Conservation (phyloP, 2,329 filamentous ascomycete genomes). For the Xylaria sp. region DNA sequence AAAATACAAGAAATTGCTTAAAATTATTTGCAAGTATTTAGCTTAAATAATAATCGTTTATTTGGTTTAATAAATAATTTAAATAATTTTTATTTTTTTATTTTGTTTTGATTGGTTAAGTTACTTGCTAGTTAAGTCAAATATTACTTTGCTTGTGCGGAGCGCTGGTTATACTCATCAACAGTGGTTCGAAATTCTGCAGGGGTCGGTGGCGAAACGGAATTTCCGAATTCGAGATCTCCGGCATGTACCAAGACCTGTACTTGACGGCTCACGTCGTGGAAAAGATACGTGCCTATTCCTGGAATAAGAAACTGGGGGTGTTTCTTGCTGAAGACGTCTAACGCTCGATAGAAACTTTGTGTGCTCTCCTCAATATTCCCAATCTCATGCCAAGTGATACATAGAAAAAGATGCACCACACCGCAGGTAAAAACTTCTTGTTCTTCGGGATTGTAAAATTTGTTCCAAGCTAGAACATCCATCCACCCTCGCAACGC, state of each 20-base stretch:
- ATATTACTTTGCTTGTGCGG: no score
- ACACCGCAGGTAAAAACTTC: conserved; percentile 4
- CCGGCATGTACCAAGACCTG: neutral
- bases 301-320: neutral
- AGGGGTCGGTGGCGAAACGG: no score
- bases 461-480: neutral
- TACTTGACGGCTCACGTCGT: conserved; percentile 1
- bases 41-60: no score
- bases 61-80: no score
- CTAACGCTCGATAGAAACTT: neutral
- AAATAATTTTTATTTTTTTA: no score
- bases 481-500: neutral
- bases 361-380: neutral
- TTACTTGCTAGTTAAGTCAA: no score
- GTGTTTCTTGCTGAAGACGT: neutral
- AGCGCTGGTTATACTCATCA: no score
- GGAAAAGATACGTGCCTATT: neutral
- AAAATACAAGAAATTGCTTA: no score
- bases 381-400: neutral
- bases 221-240: no score
- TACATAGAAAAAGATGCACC: neutral
- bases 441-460: conserved; percentile 2
- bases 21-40: no score
- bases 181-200: no score
- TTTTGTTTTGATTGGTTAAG: no score